These are phyloP conservation scores for Ambrosia trifida DNA, from an alignment of 129 eudicot species.

Conservation along the genomic window DNA sequence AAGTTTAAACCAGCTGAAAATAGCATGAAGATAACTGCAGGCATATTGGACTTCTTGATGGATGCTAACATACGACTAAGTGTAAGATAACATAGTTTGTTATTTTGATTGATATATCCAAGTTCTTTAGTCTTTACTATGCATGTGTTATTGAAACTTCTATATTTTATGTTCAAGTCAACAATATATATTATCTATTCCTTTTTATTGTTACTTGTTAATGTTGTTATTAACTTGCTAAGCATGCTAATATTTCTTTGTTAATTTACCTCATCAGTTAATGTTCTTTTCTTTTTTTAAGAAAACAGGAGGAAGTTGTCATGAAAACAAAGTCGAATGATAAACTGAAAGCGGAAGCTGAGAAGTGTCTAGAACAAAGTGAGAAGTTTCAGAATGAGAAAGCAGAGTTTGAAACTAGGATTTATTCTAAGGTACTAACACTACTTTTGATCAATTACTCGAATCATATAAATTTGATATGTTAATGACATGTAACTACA, in stretches of 20 bases:
- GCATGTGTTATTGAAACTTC: too few species aligned
- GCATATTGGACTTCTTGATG: slow-evolving; percentile 72
- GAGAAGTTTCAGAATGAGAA: slow-evolving; percentile 79
- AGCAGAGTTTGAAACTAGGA: slow-evolving; percentile 74
- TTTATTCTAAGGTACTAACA: slow-evolving; percentile 72
- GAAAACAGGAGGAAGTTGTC: slow-evolving; percentile 82
- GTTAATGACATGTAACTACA: not conserved
- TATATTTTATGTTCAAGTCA: not conserved
- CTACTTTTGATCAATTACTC: not conserved
- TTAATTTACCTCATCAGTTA: not conserved
- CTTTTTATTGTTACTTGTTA: not conserved
- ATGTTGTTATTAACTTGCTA: not conserved
- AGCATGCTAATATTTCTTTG: not conserved
- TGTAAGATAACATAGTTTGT: slow-evolving; percentile 44
- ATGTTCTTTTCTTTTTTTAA: not conserved
- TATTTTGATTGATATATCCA: slow-evolving; percentile 1
- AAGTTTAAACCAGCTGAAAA: slow-evolving; percentile 60
- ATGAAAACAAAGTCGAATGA: slow-evolving; percentile 60
- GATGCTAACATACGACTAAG: slow-evolving; percentile 78
- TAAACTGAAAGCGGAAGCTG: slow-evolving; percentile 76
- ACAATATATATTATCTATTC: not conserved
- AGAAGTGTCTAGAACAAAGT: slow-evolving; percentile 77
- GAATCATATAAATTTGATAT: not conserved
- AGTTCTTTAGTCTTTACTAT: slow-evolving; percentile 12
- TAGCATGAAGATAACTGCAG: slow-evolving; percentile 55